Conservation (phyloP, 768 basidiomycete species). For the Kwoniella sp. region DNA sequence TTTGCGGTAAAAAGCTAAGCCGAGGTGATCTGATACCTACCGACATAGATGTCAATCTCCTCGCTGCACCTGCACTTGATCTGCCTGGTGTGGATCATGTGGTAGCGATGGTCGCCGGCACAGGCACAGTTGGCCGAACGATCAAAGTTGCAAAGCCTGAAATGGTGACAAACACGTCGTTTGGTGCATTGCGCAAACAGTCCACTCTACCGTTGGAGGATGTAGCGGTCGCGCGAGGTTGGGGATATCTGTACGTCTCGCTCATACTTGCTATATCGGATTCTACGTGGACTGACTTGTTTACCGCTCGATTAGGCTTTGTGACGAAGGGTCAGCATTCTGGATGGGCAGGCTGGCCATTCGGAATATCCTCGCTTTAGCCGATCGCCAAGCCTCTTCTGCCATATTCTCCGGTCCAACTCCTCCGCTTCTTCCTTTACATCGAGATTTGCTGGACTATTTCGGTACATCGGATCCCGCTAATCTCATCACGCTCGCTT, state of each 20-base stretch:
- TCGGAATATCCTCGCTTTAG: constrained; percentile 31
- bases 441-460: constrained; percentile 37
- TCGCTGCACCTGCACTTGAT: constrained; percentile 45
- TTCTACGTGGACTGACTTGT: not conserved
- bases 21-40: constrained; percentile 2
- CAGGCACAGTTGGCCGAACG: constrained; percentile 47
- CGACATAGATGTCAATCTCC: constrained; percentile 49
- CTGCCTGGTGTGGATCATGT: constrained; percentile 35
- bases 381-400: constrained; percentile 36
- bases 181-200: constrained; percentile 1
- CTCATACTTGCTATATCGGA: not conserved
- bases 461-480: constrained; percentile 40
- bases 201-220: constrained; percentile 32
- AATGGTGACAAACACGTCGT: not conserved
- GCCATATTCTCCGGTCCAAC: constrained; percentile 25
- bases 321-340: constrained; percentile 55
- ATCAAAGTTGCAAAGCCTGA: constrained; percentile 25
- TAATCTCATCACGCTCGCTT: constrained; percentile 41
- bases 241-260: constrained; percentile 50
- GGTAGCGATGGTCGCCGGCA: constrained; percentile 50
- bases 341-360: constrained; percentile 47
- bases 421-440: constrained; percentile 30
- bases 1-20: not conserved
- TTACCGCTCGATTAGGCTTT: constrained; percentile 34
- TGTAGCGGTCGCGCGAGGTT: constrained; percentile 42